These are phyloP conservation scores for Russula olivacea DNA, from an alignment of 768 basidiomycete species.

Conservation along the genomic window DNA sequence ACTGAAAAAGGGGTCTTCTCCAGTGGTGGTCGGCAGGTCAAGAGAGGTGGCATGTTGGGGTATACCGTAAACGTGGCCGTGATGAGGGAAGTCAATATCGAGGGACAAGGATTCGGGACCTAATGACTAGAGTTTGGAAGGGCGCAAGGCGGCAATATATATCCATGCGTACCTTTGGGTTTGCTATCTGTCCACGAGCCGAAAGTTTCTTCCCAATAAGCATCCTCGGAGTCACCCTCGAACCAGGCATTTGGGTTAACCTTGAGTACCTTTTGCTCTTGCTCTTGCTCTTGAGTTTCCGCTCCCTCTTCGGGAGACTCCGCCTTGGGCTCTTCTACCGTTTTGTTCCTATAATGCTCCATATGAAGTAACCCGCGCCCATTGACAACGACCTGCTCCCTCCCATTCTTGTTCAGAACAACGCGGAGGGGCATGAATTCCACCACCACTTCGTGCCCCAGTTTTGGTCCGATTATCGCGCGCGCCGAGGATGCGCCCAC, in stretches of 20 bases:
- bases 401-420: slow-evolving; percentile 63
- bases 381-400: slow-evolving; percentile 84
- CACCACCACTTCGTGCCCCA: slow-evolving; percentile 61
- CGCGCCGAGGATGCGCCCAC: slow-evolving; percentile 58
- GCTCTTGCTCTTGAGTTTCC: slow-evolving; percentile 45
- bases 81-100: slow-evolving; percentile 90
- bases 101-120: slow-evolving; percentile 92
- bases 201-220: slow-evolving; percentile 86
- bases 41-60: slow-evolving; percentile 93
- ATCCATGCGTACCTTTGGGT: slow-evolving; percentile 68
- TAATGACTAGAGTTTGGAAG: slow-evolving; percentile 31
- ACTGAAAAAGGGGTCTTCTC: slow-evolving; percentile 65
- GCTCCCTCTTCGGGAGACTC: slow-evolving; percentile 39
- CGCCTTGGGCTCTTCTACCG: slow-evolving; percentile 42
- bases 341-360: slow-evolving; percentile 89
- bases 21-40: slow-evolving; percentile 81
- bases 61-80: slow-evolving; percentile 89
- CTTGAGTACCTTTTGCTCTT: slow-evolving; percentile 49
- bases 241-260: slow-evolving; percentile 68
- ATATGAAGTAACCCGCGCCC: slow-evolving; percentile 88
- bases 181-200: slow-evolving; percentile 86
- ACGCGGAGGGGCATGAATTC: slow-evolving; percentile 72
- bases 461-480: slow-evolving; percentile 59
- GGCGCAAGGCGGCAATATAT: neutral
- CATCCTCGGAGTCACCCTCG: slow-evolving; percentile 79